Evolutionary conservation across 805 yeast genomes (phyloP).

Genomic region (Cyberlindnera petersonii): DNA sequence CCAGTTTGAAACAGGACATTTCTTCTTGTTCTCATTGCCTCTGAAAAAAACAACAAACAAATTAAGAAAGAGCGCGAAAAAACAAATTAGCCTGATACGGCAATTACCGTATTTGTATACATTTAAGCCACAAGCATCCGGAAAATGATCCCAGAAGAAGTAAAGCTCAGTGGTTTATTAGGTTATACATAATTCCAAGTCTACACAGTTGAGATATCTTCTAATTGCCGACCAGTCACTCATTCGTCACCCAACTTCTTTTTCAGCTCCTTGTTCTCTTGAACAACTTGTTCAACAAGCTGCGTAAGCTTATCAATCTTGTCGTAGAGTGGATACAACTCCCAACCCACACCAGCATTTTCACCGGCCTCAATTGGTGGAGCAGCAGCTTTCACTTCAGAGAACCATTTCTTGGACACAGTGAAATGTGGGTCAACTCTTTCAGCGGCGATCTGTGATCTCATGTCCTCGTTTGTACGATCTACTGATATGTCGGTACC

Average conservation of each 20-base stretch:
- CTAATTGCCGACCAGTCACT: no score
- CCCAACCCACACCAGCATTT: conserved; percentile 59
- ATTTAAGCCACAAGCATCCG: no score
- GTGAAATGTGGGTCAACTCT: conserved; percentile 62
- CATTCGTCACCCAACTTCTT: conserved; percentile 12
- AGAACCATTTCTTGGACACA: conserved; percentile 50
- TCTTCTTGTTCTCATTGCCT: no score
- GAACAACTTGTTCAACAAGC: conserved; percentile 20
- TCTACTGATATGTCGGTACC: conserved; percentile 26
- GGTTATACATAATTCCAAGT: no score
- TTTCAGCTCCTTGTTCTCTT: conserved; percentile 21
- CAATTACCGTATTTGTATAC: conserved; percentile 1
- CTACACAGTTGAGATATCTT: neutral
- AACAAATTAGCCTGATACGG: neutral
- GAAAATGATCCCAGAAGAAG: neutral
- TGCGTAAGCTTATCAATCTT: conserved; percentile 40
- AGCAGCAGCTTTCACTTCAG: conserved; percentile 43
- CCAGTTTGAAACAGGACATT: no score
- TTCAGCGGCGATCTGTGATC: conserved; percentile 60
- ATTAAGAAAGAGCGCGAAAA: no score
- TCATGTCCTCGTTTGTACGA: conserved; percentile 36
- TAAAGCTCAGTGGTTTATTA: no score
- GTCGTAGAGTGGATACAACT: conserved; percentile 49
- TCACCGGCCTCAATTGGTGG: conserved; percentile 61
- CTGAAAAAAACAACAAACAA: no score